These are phyloP conservation scores for Martensiomyces pterosporus DNA, from an alignment of 192 early-diverging fungal species.

Conservation along the genomic window DNA sequence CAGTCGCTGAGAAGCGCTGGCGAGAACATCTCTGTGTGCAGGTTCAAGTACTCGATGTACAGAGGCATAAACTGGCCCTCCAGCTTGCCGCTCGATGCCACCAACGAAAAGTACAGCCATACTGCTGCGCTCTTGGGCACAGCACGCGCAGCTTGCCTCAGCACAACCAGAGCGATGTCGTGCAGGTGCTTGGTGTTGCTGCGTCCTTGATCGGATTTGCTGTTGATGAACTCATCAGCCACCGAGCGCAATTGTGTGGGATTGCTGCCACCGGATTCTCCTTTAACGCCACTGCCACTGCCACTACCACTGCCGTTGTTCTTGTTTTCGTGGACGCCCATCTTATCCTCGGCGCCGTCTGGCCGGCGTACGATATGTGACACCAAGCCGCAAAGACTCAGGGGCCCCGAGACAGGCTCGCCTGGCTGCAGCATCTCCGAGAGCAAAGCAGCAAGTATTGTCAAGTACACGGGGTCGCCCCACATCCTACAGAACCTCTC, in stretches of 20 bases:
- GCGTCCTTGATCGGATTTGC: constrained; percentile 8
- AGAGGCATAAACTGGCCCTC: constrained; percentile 8
- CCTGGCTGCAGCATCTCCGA: constrained; percentile 12
- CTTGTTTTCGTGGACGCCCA: neutral
- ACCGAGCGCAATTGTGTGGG: constrained; percentile 1
- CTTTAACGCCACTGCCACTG: neutral
- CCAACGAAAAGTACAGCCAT: constrained; percentile 25
- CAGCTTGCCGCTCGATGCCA: constrained; percentile 7
- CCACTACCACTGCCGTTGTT: neutral
- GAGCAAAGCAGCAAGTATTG: constrained; percentile 19
- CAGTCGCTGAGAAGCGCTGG: constrained; percentile 4
- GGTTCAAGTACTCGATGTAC: constrained; percentile 18
- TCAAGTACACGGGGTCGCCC: constrained; percentile 28
- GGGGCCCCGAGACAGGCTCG: constrained; percentile 3
- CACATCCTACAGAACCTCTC: constrained; percentile 35
- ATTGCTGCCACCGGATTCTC: neutral
- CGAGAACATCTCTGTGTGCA: constrained; percentile 11
- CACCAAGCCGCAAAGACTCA: constrained; percentile 11
- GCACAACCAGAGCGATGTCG: constrained; percentile 9
- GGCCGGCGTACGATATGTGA: constrained; percentile 6
- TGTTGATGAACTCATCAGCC: constrained; percentile 4
- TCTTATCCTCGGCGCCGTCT: neutral
- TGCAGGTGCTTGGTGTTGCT: constrained; percentile 16
- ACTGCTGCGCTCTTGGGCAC: constrained; percentile 9
- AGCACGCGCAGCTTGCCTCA: constrained; percentile 3